phyloP scores from a whole-genome alignment of 495 filamentous ascomycete genomes.

The Corynascus novoguineensis region DNA sequence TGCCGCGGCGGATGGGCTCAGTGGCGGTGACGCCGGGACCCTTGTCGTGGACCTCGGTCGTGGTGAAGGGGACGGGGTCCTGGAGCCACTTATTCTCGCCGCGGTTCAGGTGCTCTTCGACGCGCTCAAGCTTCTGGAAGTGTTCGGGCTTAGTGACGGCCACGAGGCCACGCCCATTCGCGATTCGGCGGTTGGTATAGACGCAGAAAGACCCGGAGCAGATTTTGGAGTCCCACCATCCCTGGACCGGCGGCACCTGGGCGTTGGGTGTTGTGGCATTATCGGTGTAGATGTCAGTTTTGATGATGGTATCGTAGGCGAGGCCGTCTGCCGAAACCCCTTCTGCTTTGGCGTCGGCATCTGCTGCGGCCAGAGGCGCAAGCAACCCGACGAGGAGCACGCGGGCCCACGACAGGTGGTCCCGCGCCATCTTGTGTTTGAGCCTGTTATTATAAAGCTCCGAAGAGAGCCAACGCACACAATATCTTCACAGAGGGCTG shows the following conservation, averaged over 20 bases:
- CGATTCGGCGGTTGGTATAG: slow-evolving; percentile 28
- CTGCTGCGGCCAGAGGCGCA: slow-evolving; percentile 9
- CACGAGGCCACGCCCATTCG: slow-evolving; percentile 26
- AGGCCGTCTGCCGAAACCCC: slow-evolving; percentile 20
- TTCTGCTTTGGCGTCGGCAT: slow-evolving; percentile 7
- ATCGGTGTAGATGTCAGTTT: slow-evolving; percentile 20
- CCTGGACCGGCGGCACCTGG: slow-evolving; percentile 16
- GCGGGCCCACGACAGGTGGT: slow-evolving; percentile 12
- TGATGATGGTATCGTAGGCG: slow-evolving; percentile 28
- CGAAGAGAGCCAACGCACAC: neutral
- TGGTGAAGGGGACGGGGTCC: slow-evolving; percentile 7
- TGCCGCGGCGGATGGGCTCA: slow-evolving; percentile 23
- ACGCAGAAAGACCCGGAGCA: slow-evolving; percentile 33
- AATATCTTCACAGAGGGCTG: too few relatives aligned
- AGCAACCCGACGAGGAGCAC: slow-evolving; percentile 20
- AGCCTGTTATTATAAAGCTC: neutral
- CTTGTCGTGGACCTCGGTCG: slow-evolving; percentile 24
- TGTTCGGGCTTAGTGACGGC: slow-evolving; percentile 26
- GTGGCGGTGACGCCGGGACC: slow-evolving; percentile 27
- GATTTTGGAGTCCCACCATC: slow-evolving; percentile 28
- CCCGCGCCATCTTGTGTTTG: slow-evolving; percentile 21
- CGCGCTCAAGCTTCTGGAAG: slow-evolving; percentile 22
- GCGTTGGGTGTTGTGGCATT: slow-evolving; percentile 18
- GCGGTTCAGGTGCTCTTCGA: slow-evolving; percentile 24
- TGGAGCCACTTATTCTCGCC: slow-evolving; percentile 20